Evolutionary conservation across 73 alveolate genomes (phyloP).

Genomic region (Paraurostyla sp.): DNA sequence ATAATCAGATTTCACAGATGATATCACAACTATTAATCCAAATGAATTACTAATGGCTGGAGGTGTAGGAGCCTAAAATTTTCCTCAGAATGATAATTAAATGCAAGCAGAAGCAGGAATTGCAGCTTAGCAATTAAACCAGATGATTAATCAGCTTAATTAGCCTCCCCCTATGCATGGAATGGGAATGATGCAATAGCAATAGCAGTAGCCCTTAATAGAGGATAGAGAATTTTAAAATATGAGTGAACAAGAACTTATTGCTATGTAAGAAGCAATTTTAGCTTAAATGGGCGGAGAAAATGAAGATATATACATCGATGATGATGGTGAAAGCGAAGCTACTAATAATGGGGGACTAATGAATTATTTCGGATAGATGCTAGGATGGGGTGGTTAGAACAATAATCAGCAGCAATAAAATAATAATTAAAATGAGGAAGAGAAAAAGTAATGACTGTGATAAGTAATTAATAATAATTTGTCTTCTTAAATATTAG

Average conservation of each 20-base stretch:
- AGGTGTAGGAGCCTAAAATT: too few species aligned
- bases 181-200: background rate
- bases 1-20: conserved; percentile 67
- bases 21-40: conserved; percentile 70
- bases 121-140: conserved; percentile 39
- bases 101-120: conserved; percentile 31
- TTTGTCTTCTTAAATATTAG: background rate
- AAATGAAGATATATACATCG: conserved; percentile 48
- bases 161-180: conserved; percentile 29
- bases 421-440: background rate
- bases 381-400: background rate
- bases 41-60: conserved; percentile 67
- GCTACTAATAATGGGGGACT: background rate
- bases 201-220: background rate
- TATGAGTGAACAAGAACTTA: conserved; percentile 44
- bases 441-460: conserved; percentile 11
- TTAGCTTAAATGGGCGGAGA: conserved; percentile 43
- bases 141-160: conserved; percentile 52
- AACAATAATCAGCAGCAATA: background rate
- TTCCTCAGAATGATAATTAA: background rate
- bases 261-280: conserved; percentile 47
- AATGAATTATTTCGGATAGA: background rate
- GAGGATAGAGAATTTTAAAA: conserved; percentile 35
- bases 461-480: background rate
- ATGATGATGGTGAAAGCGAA: conserved; percentile 42